Evolutionary conservation across 495 filamentous ascomycete genomes (phyloP).

Genomic region (Xylaria palmicola): DNA sequence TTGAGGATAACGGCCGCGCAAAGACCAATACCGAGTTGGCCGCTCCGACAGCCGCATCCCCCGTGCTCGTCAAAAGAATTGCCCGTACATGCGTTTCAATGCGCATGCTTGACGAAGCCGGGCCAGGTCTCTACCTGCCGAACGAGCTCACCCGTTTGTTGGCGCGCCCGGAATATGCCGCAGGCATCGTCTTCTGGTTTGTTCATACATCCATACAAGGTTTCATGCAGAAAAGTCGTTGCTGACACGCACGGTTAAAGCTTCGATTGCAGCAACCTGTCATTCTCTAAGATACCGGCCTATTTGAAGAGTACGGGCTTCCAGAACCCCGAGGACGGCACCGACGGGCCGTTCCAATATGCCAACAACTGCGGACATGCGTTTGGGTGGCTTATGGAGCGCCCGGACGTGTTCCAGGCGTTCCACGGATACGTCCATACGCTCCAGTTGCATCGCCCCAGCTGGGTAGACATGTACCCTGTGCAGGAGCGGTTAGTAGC

Average conservation of each 20-base stretch:
- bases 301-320: slow-evolving; percentile 23
- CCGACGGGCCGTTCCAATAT: slow-evolving; percentile 13
- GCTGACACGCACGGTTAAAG: too few relatives aligned
- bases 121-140: slow-evolving; percentile 13
- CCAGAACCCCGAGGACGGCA: slow-evolving; percentile 25
- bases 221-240: too few relatives aligned
- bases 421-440: slow-evolving; percentile 13
- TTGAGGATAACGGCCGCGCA: slow-evolving; percentile 9
- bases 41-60: slow-evolving; percentile 12
- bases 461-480: slow-evolving; percentile 31
- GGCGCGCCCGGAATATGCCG: slow-evolving; percentile 13
- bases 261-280: slow-evolving; percentile 7
- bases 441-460: slow-evolving; percentile 9
- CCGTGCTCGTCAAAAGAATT: slow-evolving; percentile 14
- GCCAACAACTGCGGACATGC: not conserved
- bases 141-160: slow-evolving; percentile 12
- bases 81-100: slow-evolving; percentile 11
- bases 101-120: slow-evolving; percentile 19
- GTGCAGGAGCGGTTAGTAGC: slow-evolving; percentile 24
- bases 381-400: slow-evolving; percentile 3
- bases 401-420: slow-evolving; percentile 13
- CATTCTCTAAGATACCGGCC: slow-evolving; percentile 22
- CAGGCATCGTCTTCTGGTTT: slow-evolving; percentile 10
- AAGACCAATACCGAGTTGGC: slow-evolving; percentile 16
- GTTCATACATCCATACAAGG: too few relatives aligned